Evolutionary conservation across 805 yeast genomes (phyloP).

Genomic region (Kluyveromyces wickerhamii): DNA sequence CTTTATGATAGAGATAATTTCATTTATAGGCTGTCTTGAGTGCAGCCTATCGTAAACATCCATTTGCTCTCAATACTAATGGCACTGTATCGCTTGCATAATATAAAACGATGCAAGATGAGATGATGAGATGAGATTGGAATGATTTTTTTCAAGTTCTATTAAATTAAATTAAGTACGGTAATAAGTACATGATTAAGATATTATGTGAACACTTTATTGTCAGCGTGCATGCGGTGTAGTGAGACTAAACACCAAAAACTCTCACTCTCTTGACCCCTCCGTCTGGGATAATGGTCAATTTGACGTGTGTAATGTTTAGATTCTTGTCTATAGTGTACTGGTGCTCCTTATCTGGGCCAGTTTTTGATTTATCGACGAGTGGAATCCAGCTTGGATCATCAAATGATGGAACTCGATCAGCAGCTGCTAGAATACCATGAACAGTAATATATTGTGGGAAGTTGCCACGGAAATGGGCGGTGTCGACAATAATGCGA

Average conservation of each 20-base stretch:
- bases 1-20: not conserved
- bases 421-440: conserved; percentile 38
- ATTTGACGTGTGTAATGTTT: conserved; percentile 58
- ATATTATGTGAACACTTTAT: no score
- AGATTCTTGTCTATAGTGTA: conserved; percentile 33
- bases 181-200: no score
- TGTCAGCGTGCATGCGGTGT: no score
- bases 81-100: no score
- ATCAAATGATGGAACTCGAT: conserved; percentile 34
- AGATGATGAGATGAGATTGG: no score
- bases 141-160: no score
- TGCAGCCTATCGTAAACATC: conserved; percentile 4
- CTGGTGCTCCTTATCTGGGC: conserved; percentile 76
- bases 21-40: not conserved
- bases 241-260: no score
- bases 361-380: conserved; percentile 63
- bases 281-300: conserved; percentile 91
- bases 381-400: conserved; percentile 51
- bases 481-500: conserved; percentile 74
- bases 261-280: conserved; percentile 90
- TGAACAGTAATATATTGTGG: conserved; percentile 75
- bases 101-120: no score
- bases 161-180: no score
- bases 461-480: conserved; percentile 89
- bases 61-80: no score